phyloP scores from a whole-genome alignment of 306 rosid genomes.

The Corylus americana region DNA sequence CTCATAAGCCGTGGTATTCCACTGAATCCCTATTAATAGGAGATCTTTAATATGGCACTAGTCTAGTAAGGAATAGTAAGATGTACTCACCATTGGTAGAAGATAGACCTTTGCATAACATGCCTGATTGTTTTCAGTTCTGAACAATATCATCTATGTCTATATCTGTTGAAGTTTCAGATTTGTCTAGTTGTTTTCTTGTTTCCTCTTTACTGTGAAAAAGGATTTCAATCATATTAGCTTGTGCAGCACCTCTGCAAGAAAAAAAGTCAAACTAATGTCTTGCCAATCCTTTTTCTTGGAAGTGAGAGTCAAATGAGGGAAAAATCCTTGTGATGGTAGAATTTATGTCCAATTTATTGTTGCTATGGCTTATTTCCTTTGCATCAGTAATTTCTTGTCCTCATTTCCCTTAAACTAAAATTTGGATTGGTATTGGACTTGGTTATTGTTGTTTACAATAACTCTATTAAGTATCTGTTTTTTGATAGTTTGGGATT shows the following conservation, averaged over 20 bases:
- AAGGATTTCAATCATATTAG: neutral
- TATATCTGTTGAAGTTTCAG: neutral
- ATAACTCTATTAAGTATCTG: neutral
- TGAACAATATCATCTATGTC: neutral
- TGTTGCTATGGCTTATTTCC: neutral
- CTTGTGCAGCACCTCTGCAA: neutral
- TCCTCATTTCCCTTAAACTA: neutral
- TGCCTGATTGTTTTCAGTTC: neutral
- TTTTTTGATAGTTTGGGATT: neutral
- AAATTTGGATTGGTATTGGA: neutral
- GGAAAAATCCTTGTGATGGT: neutral
- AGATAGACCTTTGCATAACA: neutral
- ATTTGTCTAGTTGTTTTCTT: neutral
- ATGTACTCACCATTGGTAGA: neutral
- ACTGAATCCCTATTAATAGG: neutral
- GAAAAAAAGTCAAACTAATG: neutral
- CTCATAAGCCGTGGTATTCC: conserved; percentile 15
- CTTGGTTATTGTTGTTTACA: neutral
- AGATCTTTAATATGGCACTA: neutral
- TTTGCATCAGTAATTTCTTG: neutral
- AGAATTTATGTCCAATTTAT: neutral
- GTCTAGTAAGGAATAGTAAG: neutral
- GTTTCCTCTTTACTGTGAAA: neutral
- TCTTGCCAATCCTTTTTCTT: neutral
- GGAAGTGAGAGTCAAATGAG: neutral